A percentile compares a stretch with the other conserved stretches of the same genome.
Conservation (phyloP, 441 rosid genomes). For the Populus trichocarpa region DNA sequence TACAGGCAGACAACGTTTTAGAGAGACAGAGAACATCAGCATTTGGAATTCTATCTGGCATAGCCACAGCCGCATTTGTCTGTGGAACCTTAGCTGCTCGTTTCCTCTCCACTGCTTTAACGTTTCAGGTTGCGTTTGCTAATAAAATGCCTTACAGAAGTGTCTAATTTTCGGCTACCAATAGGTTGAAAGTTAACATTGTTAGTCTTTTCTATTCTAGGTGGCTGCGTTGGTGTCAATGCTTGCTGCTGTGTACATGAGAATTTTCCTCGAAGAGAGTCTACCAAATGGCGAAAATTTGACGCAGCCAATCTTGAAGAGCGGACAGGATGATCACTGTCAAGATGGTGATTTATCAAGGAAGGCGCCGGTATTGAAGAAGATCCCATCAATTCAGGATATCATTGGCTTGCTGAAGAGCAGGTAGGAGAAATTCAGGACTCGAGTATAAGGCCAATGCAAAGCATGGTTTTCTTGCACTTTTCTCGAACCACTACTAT, state of each 20-base stretch:
- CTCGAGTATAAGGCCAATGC: neutral
- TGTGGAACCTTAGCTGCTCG: conserved; percentile 67
- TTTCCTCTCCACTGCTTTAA: conserved; percentile 49
- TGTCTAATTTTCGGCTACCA: neutral
- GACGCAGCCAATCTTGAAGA: conserved; percentile 50
- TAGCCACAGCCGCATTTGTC: conserved; percentile 45
- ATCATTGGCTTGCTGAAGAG: conserved; percentile 47
- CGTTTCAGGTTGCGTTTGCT: conserved; percentile 49
- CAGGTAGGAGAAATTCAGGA: conserved; percentile 38
- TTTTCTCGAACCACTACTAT: neutral
- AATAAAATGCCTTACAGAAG: neutral
- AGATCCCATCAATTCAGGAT: conserved; percentile 44
- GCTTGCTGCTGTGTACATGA: conserved; percentile 70
- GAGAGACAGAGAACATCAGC: conserved; percentile 51
- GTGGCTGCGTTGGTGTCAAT: conserved; percentile 54
- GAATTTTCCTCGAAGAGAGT: conserved; percentile 65
- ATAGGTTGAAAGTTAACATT: neutral
- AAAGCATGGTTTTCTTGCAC: neutral
- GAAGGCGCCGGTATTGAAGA: conserved; percentile 25
- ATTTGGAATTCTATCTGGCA: conserved; percentile 66
- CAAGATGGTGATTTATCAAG: conserved; percentile 25
- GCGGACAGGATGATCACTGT: conserved; percentile 13
- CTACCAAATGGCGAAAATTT: conserved; percentile 21
- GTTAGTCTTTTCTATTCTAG: conserved; percentile 25
- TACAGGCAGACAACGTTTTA: conserved; percentile 61